Evolutionary conservation across 148 eudicot species (phyloP).

Genomic region (Euryodendron excelsum): DNA sequence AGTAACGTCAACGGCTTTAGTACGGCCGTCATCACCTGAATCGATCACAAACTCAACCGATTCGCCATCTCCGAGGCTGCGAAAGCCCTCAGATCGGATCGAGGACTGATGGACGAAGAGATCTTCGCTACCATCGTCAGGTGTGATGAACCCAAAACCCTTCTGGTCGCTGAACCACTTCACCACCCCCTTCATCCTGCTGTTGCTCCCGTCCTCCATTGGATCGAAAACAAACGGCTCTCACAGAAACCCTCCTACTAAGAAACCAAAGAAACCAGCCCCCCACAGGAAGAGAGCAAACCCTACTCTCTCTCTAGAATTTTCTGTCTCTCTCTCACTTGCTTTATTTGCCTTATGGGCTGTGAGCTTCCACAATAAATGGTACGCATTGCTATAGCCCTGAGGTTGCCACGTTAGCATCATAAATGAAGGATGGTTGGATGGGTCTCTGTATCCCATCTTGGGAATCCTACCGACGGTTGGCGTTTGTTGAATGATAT

Average conservation of each 20-base stretch:
- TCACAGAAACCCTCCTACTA: background rate
- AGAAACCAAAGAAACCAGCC: background rate
- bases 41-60: slow-evolving; percentile 33
- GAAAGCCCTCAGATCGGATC: slow-evolving; percentile 36
- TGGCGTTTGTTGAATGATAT: too few relatives aligned
- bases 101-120: slow-evolving; percentile 44
- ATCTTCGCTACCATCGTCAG: slow-evolving; percentile 40
- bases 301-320: slow-evolving; percentile 13
- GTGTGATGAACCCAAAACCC: slow-evolving; percentile 45
- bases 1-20: slow-evolving; percentile 42
- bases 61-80: slow-evolving; percentile 43
- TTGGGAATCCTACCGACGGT: too few relatives aligned
- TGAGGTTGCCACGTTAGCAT: background rate
- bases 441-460: too few relatives aligned
- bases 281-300: background rate
- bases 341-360: background rate
- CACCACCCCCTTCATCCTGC: slow-evolving; percentile 19
- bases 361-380: background rate
- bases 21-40: slow-evolving; percentile 30
- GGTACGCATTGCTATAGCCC: background rate
- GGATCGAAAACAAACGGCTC: background rate
- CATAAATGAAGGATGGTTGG: too few relatives aligned
- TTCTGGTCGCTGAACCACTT: slow-evolving; percentile 47
- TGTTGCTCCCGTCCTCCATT: background rate
- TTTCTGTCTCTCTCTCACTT: background rate